Conservation (phyloP, 2,329 filamentous ascomycete species). For the Talaromyces sp. region DNA sequence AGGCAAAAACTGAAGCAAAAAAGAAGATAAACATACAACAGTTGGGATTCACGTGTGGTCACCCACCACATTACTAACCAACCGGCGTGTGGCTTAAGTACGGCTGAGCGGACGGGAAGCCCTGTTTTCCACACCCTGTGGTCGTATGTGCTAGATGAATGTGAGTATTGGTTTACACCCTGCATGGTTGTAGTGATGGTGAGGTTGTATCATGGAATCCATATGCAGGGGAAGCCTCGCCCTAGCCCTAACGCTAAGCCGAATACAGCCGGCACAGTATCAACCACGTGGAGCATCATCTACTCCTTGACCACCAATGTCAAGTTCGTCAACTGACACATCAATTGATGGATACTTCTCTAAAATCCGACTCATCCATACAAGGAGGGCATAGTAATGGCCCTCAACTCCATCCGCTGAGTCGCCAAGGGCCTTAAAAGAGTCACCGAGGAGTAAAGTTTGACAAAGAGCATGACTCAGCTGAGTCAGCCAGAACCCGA, state of each 20-base stretch:
- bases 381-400: not conserved
- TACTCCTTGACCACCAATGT: not conserved
- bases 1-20: not conserved
- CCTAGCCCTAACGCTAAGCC: not conserved
- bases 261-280: not conserved
- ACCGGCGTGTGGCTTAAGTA: constrained; percentile 6
- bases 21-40: not conserved
- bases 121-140: constrained; percentile 9
- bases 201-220: not conserved
- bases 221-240: not conserved
- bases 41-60: constrained; percentile 4
- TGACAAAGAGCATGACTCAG: constrained; percentile 2
- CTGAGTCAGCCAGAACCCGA: not conserved
- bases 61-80: constrained; percentile 8
- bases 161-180: not conserved
- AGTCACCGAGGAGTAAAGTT: not conserved
- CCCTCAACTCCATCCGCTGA: not conserved
- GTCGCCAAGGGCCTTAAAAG: not conserved
- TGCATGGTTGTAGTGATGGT: not conserved
- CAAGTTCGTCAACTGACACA: not conserved
- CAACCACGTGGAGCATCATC: not conserved
- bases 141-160: not conserved
- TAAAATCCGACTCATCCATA: not conserved
- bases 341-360: not conserved
- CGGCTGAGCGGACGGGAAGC: constrained; percentile 10